Base-by-base conservation (phyloP, 148 eudicot species). In the Simmondsia chinensis region DNA sequence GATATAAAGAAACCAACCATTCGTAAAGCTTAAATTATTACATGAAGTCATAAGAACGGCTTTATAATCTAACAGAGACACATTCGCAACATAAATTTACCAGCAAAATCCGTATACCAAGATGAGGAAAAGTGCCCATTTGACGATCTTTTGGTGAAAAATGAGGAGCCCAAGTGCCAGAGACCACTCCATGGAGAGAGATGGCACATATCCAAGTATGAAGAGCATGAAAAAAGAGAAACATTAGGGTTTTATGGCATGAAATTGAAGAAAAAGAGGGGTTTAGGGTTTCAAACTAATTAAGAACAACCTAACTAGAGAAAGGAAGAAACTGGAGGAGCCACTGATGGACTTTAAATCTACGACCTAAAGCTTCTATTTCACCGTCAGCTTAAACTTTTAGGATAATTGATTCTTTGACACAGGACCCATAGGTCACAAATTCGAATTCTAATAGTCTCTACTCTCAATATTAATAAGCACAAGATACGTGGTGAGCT, bases 141-240 rank as follows among this genome's bases (percentile, higher is more conserved):
- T 52, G 60, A 1, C 33, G 52, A 60, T 52, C 34, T 44, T 46
- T 57, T 16, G 39, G 58, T 35, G 73, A 68, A 28, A n/a, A 71
- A 60, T 59, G 70, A 56, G 48, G 56, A 7, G 21, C 80, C 73
- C 62, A 54, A 12, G 28, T 59, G 48, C 68, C 46, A 61, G 19
- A 83, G 51, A 49, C 94, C 94, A 56, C 42, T 70, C 80, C 83
- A 75, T 25, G 70, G 49, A 22, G 62, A 23, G 30, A 74, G 72
- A 20, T 56, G 52, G 32, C 44, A 54, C 23, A 57, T 42, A 74
- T 74, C 74, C 74, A 81, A 24, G 47, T 67, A 80, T 43, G 77
- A 71, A 41, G 51, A 31, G 44, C 46, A 45, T 42, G 52, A 64
- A 28, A 56, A 43, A 9, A 59, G 32, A 25, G 60, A 47, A 65